Conservation (phyloP, 2,329 filamentous ascomycete species). For the Chrysosporium keratinophilum region DNA sequence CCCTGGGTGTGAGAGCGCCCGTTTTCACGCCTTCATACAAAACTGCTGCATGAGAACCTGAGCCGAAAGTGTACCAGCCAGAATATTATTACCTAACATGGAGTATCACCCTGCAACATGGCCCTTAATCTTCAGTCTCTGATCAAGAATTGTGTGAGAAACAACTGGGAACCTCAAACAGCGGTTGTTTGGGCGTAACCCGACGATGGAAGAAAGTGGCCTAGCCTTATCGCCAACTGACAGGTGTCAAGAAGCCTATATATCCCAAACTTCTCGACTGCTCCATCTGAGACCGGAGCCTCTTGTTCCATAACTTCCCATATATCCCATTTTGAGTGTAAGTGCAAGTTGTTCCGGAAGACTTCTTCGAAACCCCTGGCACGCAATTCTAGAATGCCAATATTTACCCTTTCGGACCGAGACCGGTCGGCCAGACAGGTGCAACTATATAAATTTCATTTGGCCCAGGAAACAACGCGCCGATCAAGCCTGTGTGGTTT, state of each 20-base stretch:
- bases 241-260: slow-evolving; percentile 7
- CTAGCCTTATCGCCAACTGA: not conserved
- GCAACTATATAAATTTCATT: not conserved
- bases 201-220: not conserved
- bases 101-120: slow-evolving; percentile 6
- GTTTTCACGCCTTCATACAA: not conserved
- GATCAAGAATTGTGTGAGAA: slow-evolving; percentile 1
- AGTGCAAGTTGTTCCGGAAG: not conserved
- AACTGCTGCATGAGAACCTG: not conserved
- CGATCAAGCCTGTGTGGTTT: slow-evolving; percentile 1
- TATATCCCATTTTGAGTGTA: not conserved
- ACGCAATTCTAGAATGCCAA: slow-evolving; percentile 1
- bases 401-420: not conserved
- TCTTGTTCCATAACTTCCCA: not conserved
- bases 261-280: not conserved
- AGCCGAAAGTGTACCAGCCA: not conserved
- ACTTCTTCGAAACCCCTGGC: not conserved
- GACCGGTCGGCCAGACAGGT: not conserved
- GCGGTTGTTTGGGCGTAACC: slow-evolving; percentile 1
- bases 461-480: not conserved
- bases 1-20: not conserved
- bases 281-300: not conserved
- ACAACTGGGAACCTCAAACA: slow-evolving; percentile 6
- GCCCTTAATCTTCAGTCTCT: slow-evolving; percentile 1
- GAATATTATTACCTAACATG: slow-evolving; percentile 2